Conservation (phyloP, 1,139 yeast genomes). For the Pichia sp. region DNA sequence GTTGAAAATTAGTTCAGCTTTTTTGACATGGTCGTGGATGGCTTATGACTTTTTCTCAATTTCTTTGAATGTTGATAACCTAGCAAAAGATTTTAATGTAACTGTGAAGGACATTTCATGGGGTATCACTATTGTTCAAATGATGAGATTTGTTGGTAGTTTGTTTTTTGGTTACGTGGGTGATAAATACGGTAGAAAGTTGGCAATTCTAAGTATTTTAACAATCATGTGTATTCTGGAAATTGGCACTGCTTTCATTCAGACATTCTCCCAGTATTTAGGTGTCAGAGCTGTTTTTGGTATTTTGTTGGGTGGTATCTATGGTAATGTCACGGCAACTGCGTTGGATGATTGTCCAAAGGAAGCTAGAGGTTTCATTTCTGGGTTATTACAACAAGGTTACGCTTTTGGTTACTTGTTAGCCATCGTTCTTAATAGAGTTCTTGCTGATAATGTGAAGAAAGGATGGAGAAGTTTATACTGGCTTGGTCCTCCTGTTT, state of each 20-base stretch:
- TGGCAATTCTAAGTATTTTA: conserved; percentile 55
- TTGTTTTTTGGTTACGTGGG: conserved; percentile 57
- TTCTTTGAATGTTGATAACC: conserved; percentile 46
- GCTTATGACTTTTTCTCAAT: conserved; percentile 73
- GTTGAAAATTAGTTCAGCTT: conserved; percentile 57
- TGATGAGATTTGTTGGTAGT: conserved; percentile 79
- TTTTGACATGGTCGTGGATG: conserved; percentile 72
- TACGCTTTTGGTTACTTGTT: conserved; percentile 64
- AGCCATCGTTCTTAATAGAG: conserved; percentile 58
- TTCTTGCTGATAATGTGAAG: conserved; percentile 41
- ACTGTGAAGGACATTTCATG: conserved; percentile 54
- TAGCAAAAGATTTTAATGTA: conserved; percentile 46
- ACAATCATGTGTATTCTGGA: conserved; percentile 48
- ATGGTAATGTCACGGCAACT: conserved; percentile 60
- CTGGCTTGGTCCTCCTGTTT: conserved; percentile 75
- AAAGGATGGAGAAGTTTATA: conserved; percentile 70
- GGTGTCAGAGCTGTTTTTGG: conserved; percentile 69
- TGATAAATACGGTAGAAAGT: conserved; percentile 66
- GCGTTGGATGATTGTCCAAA: conserved; percentile 64
- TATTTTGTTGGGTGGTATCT: conserved; percentile 62
- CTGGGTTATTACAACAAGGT: conserved; percentile 66
- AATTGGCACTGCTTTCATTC: conserved; percentile 65
- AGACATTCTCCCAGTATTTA: conserved; percentile 53
- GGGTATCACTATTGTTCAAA: conserved; percentile 74
- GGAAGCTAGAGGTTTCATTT: conserved; percentile 52